These are phyloP conservation scores for Osmozyma mogii DNA, from an alignment of 805 yeast species.

Conservation along the genomic window DNA sequence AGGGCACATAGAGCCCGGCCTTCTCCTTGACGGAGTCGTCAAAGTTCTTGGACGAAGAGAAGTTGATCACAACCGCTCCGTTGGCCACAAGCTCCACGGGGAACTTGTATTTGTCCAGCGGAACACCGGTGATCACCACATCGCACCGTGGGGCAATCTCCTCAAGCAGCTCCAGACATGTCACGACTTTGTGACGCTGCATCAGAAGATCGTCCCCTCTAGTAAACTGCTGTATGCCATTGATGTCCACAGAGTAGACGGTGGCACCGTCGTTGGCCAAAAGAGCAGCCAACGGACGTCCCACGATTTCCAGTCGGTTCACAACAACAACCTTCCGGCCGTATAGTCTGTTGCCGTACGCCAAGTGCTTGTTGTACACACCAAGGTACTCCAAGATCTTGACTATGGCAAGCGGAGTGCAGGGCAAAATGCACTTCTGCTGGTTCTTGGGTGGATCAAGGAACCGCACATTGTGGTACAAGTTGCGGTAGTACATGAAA, in stretches of 20 bases:
- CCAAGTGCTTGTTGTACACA: slow-evolving; percentile 72
- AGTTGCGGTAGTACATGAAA: slow-evolving; percentile 83
- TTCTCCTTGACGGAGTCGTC: slow-evolving; percentile 70
- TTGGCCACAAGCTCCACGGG: slow-evolving; percentile 72
- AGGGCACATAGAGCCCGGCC: slow-evolving; percentile 91
- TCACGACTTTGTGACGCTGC: slow-evolving; percentile 69
- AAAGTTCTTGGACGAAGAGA: slow-evolving; percentile 84
- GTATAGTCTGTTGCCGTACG: slow-evolving; percentile 85
- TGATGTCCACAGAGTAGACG: slow-evolving; percentile 85
- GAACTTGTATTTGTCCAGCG: slow-evolving; percentile 74
- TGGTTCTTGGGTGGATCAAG: slow-evolving; percentile 62
- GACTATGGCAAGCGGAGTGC: slow-evolving; percentile 93
- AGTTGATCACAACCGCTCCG: slow-evolving; percentile 89
- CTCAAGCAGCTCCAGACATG: slow-evolving; percentile 43
- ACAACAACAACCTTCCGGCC: slow-evolving; percentile 90
- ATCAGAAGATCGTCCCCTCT: slow-evolving; percentile 86
- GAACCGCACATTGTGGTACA: slow-evolving; percentile 87
- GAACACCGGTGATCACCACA: slow-evolving; percentile 94
- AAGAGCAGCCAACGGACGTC: slow-evolving; percentile 92
- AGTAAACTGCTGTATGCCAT: slow-evolving; percentile 83
- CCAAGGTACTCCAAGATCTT: slow-evolving; percentile 87
- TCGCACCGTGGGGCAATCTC: slow-evolving; percentile 70
- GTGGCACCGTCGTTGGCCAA: slow-evolving; percentile 97
- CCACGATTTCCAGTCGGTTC: slow-evolving; percentile 94
- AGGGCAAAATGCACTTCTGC: slow-evolving; percentile 82